Percentiles rank a stretch among this genome's conserved stretches.
Conservation (phyloP, 192 early-diverging fungal genomes). For the Borealophlyctis nickersoniae region DNA sequence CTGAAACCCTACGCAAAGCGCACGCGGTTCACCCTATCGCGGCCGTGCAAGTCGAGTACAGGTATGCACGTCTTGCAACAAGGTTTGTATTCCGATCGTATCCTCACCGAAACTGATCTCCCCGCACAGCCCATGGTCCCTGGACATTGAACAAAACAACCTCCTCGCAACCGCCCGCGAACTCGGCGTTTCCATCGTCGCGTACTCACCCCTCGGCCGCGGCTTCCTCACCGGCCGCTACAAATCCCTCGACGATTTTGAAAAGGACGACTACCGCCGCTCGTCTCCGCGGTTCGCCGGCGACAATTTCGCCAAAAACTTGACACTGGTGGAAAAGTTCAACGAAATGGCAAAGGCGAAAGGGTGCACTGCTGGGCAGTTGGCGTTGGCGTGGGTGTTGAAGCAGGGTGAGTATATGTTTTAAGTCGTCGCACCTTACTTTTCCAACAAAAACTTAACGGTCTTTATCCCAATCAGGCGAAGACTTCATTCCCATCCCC, state of each 20-base stretch:
- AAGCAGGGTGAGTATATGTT: constrained; percentile 32
- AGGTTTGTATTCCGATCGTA: neutral
- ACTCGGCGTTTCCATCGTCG: constrained; percentile 52
- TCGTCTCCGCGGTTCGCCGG: constrained; percentile 54
- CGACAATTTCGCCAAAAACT: constrained; percentile 60
- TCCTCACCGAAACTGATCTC: neutral
- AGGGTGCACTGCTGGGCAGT: constrained; percentile 46
- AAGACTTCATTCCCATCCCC: constrained; percentile 42
- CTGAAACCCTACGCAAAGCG: constrained; percentile 59
- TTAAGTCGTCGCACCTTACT: neutral
- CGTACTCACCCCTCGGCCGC: constrained; percentile 48
- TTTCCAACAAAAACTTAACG: neutral
- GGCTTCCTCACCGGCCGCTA: constrained; percentile 68
- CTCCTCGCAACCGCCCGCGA: constrained; percentile 66
- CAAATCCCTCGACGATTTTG: constrained; percentile 51
- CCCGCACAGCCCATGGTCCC: constrained; percentile 47
- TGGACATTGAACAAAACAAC: constrained; percentile 64
- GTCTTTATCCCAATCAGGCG: constrained; percentile 9
- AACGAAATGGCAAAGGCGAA: constrained; percentile 40
- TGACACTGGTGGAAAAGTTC: constrained; percentile 36
- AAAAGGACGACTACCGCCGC: constrained; percentile 49
- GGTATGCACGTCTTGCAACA: neutral
- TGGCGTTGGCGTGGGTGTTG: constrained; percentile 65
- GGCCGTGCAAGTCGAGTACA: constrained; percentile 41
- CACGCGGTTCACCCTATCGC: constrained; percentile 67